Evolutionary conservation across 1,284 basidiomycete species (phyloP).

Genomic region (Austroboletus rostrupii): DNA sequence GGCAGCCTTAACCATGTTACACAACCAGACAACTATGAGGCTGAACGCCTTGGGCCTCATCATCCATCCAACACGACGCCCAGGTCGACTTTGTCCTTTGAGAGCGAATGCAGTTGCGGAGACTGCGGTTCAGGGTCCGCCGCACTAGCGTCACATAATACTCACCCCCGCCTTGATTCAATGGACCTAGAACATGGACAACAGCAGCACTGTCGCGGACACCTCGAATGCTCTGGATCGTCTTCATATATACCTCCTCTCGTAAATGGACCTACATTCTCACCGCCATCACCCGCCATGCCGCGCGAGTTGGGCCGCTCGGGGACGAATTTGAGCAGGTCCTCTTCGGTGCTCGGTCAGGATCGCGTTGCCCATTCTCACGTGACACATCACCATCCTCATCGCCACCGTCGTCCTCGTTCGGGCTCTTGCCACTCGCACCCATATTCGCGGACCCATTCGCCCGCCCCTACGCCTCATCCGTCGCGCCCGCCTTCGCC

Average conservation of each 20-base stretch:
- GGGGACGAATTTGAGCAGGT: not conserved
- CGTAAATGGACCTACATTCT: not conserved
- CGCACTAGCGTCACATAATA: conserved; percentile 2
- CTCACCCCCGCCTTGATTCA: conserved; percentile 10
- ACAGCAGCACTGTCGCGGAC: not conserved
- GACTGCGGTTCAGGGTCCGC: not conserved
- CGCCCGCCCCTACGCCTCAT: conserved; percentile 8
- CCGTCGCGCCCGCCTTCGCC: conserved; percentile 23
- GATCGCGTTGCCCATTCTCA: not conserved
- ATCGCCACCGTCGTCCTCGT: not conserved
- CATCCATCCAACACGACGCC: conserved; percentile 16
- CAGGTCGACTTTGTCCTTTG: conserved; percentile 32
- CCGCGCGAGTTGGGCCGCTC: not conserved
- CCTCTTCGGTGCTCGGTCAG: not conserved
- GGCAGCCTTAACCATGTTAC: not conserved
- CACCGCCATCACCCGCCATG: not conserved
- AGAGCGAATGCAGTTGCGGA: conserved; percentile 26
- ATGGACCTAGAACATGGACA: not conserved
- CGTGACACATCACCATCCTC: not conserved
- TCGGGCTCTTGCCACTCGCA: not conserved
- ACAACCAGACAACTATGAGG: not conserved
- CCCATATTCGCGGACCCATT: not conserved
- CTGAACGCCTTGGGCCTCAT: conserved; percentile 13
- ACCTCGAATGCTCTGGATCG: conserved; percentile 1
- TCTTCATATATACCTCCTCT: not conserved